phyloP scores from a whole-genome alignment of 306 rosid genomes.

The Elaeagnus macrophylla region DNA sequence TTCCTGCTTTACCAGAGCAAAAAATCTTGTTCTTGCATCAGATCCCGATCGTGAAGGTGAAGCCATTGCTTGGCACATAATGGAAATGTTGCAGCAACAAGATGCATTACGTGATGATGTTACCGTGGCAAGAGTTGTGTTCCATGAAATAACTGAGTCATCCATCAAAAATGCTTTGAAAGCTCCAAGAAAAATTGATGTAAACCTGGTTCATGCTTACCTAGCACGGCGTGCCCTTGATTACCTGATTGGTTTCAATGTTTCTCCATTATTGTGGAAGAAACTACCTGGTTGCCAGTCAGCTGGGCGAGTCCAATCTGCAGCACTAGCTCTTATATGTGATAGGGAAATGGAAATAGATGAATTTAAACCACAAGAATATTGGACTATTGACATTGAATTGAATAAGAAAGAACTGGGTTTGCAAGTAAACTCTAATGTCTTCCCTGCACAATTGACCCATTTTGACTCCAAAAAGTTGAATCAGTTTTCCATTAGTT shows the following conservation, averaged over 20 bases:
- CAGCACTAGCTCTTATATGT: slow-evolving; percentile 87
- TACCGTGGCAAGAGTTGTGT: slow-evolving; percentile 65
- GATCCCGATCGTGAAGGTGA: slow-evolving; percentile 99
- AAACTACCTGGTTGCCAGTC: slow-evolving; percentile 96
- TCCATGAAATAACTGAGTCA: slow-evolving; percentile 89
- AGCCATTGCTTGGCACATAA: slow-evolving; percentile 96
- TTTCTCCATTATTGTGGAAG: slow-evolving; percentile 94
- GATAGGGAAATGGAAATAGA: slow-evolving; percentile 94
- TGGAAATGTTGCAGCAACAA: slow-evolving; percentile 92
- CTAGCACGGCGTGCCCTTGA: slow-evolving; percentile 97
- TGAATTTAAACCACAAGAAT: slow-evolving; percentile 65
- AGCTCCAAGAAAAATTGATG: slow-evolving; percentile 71
- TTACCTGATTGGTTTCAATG: slow-evolving; percentile 92
- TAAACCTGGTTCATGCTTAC: slow-evolving; percentile 84
- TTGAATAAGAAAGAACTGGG: slow-evolving; percentile 30
- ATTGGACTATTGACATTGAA: slow-evolving; percentile 57
- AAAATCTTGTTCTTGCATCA: slow-evolving; percentile 93
- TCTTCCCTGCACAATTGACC: slow-evolving; percentile 58
- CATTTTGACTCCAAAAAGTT: slow-evolving; percentile 61
- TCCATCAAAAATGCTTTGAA: slow-evolving; percentile 70
- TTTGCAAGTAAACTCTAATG: slow-evolving; percentile 21
- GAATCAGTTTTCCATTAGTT: slow-evolving; percentile 65
- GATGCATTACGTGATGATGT: slow-evolving; percentile 58
- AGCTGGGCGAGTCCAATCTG: slow-evolving; percentile 97
- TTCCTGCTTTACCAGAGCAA: slow-evolving; percentile 72